Percentiles rank a stretch among this genome's conserved stretches.
Evolutionary conservation across 768 basidiomycete genomes (phyloP).

Genomic region (Trametes sanguinea): DNA sequence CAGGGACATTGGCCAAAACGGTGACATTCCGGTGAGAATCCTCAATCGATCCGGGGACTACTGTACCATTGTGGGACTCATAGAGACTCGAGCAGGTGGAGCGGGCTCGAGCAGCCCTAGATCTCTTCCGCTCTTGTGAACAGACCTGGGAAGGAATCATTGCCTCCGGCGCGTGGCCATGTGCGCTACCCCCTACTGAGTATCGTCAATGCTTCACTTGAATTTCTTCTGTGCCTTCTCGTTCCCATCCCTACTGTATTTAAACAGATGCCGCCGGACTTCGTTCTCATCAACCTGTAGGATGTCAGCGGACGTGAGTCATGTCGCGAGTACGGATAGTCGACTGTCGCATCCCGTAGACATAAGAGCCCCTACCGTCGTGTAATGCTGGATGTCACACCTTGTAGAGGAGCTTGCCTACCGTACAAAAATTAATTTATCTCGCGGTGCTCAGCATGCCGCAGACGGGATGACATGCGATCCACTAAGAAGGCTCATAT

Average conservation of each 20-base stretch:
- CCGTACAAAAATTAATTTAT: conserved; percentile 6
- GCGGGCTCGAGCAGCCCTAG: conserved; percentile 49
- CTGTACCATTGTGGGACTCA: conserved; percentile 10
- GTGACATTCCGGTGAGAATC: conserved; percentile 43
- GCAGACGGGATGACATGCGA: conserved; percentile 17
- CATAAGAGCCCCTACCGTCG: background rate
- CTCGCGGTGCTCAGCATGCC: conserved; percentile 9
- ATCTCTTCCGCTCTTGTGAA: conserved; percentile 54
- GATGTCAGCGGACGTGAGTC: background rate
- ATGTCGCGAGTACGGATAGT: background rate
- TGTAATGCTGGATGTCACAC: conserved; percentile 9
- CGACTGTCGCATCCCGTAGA: background rate
- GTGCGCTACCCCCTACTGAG: conserved; percentile 36
- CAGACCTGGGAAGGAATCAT: conserved; percentile 50
- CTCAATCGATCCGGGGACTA: background rate
- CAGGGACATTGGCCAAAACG: conserved; percentile 42
- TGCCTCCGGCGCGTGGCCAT: conserved; percentile 51
- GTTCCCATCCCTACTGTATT: background rate
- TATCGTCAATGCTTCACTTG: conserved; percentile 30
- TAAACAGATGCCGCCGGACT: background rate
- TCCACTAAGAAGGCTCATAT: background rate
- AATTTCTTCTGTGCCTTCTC: background rate
- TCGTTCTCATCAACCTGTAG: background rate
- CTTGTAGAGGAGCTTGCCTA: conserved; percentile 3
- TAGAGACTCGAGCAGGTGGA: conserved; percentile 40